Evolutionary conservation across 148 eudicot genomes (phyloP), one percentile per base, ranked within the genome.

Genomic region (Nepenthes gracilis): DNA sequence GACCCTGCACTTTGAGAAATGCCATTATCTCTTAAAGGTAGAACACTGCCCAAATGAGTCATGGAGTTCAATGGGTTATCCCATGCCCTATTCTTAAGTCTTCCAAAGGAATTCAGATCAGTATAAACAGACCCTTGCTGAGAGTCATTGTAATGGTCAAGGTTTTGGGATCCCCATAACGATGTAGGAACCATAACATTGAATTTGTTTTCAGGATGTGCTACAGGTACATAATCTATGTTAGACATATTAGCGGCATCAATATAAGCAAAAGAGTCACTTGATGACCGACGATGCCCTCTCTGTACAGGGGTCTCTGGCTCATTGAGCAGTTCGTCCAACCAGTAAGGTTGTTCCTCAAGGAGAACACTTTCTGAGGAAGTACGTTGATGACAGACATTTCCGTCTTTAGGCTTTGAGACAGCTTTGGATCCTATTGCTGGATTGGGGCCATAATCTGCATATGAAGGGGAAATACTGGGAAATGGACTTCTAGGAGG

Each of bases 401-500:
- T 80, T 51, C 77, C 80, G 54, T 93, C 92, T 73, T 75, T 82
- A 50, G 73, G 73, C 76, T 79, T 89, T 32, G 72, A 64, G 60
- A 68, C 48, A 48, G 75, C 67, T 74, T 79, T 84, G 50, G 76
- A 72, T 36, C 80, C 87, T 64, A 80, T 53, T 7, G 70, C 61
- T 54, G 84, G 13, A 70, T 53, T 78, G 58, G 82, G 79, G 65
- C 72, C 71, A 70, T 76, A 89, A 65, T 86, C 99, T 58, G 71
- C 57, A 71, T 84, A 86, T 35, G 96, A 60, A 33, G 95, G 81
- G 36, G 82, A 68, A 54, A 77, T 76, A 66, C 78, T 69, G 33
- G 92, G 95, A 78, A 89, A 89, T 56, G 99, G 99, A 70, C 78
- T 82, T 75, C 86, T 93, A 64, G 99, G 99, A 57, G 99, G 99